phyloP scores from a whole-genome alignment of 768 basidiomycete species.

The Omphalotus guepiniiformis region DNA sequence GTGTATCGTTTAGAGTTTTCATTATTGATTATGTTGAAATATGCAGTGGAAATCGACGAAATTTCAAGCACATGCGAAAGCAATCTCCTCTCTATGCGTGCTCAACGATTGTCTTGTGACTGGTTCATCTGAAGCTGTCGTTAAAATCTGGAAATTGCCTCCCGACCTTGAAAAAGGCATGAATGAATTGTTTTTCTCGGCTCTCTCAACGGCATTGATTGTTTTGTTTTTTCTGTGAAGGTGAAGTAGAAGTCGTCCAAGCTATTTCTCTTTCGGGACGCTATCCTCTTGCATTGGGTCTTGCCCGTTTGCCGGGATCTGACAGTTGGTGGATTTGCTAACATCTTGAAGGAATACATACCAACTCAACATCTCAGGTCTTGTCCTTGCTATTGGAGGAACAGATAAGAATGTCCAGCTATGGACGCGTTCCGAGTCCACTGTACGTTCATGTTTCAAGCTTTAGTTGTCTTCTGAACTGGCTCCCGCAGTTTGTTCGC shows the following conservation, averaged over 20 bases:
- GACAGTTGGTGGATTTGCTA: conserved; percentile 42
- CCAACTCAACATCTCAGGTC: conserved; percentile 30
- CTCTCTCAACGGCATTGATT: too few species aligned
- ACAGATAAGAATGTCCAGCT: conserved; percentile 80
- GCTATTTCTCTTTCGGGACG: conserved; percentile 58
- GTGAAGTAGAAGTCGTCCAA: conserved; percentile 39
- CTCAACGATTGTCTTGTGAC: conserved; percentile 54
- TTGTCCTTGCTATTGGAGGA: conserved; percentile 75
- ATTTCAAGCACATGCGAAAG: conserved; percentile 58
- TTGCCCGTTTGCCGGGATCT: conserved; percentile 62
- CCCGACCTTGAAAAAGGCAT: conserved; percentile 5
- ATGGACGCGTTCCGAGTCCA: conserved; percentile 61
- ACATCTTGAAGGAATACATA: background rate
- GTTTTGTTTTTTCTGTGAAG: conserved; percentile 8
- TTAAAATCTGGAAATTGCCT: conserved; percentile 64
- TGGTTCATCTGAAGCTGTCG: conserved; percentile 75
- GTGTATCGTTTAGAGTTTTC: conserved; percentile 12
- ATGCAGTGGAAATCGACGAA: conserved; percentile 54
- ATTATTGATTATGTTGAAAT: background rate
- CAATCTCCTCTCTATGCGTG: conserved; percentile 65
- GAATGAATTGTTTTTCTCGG: too few species aligned
- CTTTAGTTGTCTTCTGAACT: background rate
- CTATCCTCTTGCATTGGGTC: conserved; percentile 69
- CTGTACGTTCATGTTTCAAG: conserved; percentile 33
- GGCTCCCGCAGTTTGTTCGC: conserved; percentile 46